A percentile compares a stretch with the other conserved stretches of the same genome.
Conservation (phyloP, 2,329 filamentous ascomycete genomes). For the Sporothrix schenckii region DNA sequence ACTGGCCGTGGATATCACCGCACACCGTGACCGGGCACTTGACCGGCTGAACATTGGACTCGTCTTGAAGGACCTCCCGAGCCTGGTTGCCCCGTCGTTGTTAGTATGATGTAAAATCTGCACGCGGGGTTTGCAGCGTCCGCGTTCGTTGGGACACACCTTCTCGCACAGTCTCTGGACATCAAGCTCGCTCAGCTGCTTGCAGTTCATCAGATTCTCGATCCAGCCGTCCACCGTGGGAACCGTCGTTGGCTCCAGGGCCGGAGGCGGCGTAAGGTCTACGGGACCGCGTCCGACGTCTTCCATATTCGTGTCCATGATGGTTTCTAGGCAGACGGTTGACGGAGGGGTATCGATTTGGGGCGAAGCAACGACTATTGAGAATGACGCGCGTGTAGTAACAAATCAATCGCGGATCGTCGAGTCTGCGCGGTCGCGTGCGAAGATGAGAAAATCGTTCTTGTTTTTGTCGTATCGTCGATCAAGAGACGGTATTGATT, state of each 20-base stretch:
- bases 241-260: constrained; percentile 80
- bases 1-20: constrained; percentile 98
- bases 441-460: neutral
- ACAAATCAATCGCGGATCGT: constrained; percentile 3
- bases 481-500: constrained; percentile 11
- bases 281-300: constrained; percentile 87
- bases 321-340: neutral
- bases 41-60: constrained; percentile 98
- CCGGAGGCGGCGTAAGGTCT: constrained; percentile 70
- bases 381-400: neutral
- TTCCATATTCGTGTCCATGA: constrained; percentile 99
- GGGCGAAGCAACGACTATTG: neutral
- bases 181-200: constrained; percentile 92
- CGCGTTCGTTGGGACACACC: constrained; percentile 56
- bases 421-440: constrained; percentile 5
- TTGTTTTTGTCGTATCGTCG: constrained; percentile 10
- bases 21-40: constrained; percentile 99
- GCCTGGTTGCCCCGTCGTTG: constrained; percentile 59
- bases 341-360: constrained; percentile 10
- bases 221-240: constrained; percentile 97
- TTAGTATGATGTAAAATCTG: neutral
- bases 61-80: constrained; percentile 92
- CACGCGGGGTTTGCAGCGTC: neutral
- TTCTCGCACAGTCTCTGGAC: constrained; percentile 98
- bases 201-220: constrained; percentile 96